Percentiles rank a stretch among this genome's conserved stretches.
Evolutionary conservation across 1,284 basidiomycete species (phyloP).

Genomic region (Mycena citricolor): DNA sequence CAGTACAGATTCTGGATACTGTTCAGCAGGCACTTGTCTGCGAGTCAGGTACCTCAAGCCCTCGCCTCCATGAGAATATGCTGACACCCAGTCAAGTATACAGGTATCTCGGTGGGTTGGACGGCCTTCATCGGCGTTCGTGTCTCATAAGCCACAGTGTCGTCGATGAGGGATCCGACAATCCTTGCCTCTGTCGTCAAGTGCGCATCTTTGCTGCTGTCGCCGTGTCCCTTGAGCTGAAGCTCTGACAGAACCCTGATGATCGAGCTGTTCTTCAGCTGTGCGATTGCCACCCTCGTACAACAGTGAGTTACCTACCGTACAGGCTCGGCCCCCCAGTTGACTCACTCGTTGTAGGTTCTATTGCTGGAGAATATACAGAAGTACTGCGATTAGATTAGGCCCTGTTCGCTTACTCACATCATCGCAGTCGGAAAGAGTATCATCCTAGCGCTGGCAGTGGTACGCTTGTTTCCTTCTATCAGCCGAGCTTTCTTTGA

Average conservation of each 20-base stretch:
- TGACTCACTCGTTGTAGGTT: constrained; percentile 9
- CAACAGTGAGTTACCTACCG: constrained; percentile 17
- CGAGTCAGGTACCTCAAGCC: constrained; percentile 11
- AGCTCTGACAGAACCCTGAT: constrained; percentile 21
- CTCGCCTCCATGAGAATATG: neutral
- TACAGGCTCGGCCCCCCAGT: neutral
- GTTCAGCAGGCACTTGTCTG: constrained; percentile 17
- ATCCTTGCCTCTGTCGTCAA: constrained; percentile 8
- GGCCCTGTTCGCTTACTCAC: neutral
- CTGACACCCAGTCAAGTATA: constrained; percentile 12
- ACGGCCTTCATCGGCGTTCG: neutral
- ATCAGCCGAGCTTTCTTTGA: too few relatives aligned
- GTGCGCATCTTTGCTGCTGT: neutral
- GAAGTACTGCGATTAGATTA: constrained; percentile 5
- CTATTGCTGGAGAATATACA: constrained; percentile 21
- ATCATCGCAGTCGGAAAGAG: constrained; percentile 15
- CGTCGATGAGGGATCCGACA: constrained; percentile 5
- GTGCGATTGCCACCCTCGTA: constrained; percentile 23
- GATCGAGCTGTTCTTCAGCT: constrained; percentile 26
- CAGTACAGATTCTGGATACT: constrained; percentile 21
- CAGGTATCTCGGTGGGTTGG: constrained; percentile 13
- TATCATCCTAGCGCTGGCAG: constrained; percentile 3
- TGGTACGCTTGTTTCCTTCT: constrained; percentile 4
- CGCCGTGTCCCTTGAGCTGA: neutral
- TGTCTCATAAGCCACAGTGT: constrained; percentile 1